Evolutionary conservation across 257 asterid species (phyloP).

Genomic region (Sherardia arvensis): DNA sequence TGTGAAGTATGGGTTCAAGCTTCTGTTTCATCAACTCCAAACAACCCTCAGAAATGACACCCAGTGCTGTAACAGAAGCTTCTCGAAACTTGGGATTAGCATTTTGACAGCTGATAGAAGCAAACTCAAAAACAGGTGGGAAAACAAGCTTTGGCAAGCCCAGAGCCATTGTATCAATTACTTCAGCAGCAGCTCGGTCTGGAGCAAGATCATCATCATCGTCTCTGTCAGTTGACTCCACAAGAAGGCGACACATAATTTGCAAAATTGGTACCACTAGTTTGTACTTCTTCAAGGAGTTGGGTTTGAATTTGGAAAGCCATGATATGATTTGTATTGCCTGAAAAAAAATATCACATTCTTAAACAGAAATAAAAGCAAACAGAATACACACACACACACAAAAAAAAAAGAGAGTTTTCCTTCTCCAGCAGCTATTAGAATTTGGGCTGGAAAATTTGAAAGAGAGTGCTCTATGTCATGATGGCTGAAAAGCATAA

Average conservation of each 20-base stretch:
- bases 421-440: not conserved
- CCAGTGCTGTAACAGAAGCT: constrained; percentile 94
- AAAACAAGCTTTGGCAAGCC: constrained; percentile 77
- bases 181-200: constrained; percentile 98
- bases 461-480: not conserved
- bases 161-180: constrained; percentile 93
- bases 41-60: constrained; percentile 94
- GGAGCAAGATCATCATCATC: constrained; percentile 96
- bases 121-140: constrained; percentile 90
- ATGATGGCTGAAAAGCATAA: not conserved
- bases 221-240: constrained; percentile 62
- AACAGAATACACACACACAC: not conserved
- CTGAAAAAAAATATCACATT: constrained; percentile 29
- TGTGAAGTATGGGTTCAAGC: constrained; percentile 68
- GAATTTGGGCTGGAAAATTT: not conserved
- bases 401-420: no score
- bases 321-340: constrained; percentile 97
- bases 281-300: constrained; percentile 92
- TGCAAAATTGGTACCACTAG: constrained; percentile 90
- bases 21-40: constrained; percentile 76
- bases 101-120: constrained; percentile 78
- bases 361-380: not conserved
- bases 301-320: constrained; percentile 86
- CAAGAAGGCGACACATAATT: constrained; percentile 89
- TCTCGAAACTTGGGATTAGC: constrained; percentile 91